Conservation (phyloP, 768 basidiomycete species). For the Tricholoma sp. region DNA sequence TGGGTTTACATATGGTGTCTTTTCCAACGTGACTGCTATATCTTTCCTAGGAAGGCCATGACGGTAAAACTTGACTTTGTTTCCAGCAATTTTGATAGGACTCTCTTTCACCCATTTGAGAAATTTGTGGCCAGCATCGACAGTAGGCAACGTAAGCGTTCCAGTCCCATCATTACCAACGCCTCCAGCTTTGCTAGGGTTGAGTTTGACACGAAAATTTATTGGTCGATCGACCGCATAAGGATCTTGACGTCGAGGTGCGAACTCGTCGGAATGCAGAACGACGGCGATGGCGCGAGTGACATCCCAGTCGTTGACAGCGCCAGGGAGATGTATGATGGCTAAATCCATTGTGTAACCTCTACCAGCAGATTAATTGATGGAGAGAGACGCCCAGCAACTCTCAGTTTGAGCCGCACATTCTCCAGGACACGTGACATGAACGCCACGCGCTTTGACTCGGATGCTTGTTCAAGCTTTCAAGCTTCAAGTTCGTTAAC, state of each 20-base stretch:
- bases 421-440: too few species aligned
- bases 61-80: conserved; percentile 34
- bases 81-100: conserved; percentile 36
- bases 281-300: conserved; percentile 49
- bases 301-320: conserved; percentile 49
- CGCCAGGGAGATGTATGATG: conserved; percentile 32
- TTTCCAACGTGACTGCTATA: conserved; percentile 36
- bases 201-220: conserved; percentile 61
- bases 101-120: conserved; percentile 35
- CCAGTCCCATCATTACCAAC: conserved; percentile 54
- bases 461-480: too few species aligned
- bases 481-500: too few species aligned
- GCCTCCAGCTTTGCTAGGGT: conserved; percentile 40
- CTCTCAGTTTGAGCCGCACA: too few species aligned
- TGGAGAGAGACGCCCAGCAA: not conserved
- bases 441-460: too few species aligned
- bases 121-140: conserved; percentile 39
- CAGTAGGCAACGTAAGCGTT: conserved; percentile 33
- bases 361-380: not conserved
- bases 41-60: conserved; percentile 8
- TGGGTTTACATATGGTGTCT: conserved; percentile 53
- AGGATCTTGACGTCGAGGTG: conserved; percentile 27
- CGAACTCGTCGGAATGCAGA: conserved; percentile 53
- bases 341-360: conserved; percentile 30
- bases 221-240: conserved; percentile 28